phyloP scores from a whole-genome alignment of 257 asterid genomes.

The Agastache rugosa region DNA sequence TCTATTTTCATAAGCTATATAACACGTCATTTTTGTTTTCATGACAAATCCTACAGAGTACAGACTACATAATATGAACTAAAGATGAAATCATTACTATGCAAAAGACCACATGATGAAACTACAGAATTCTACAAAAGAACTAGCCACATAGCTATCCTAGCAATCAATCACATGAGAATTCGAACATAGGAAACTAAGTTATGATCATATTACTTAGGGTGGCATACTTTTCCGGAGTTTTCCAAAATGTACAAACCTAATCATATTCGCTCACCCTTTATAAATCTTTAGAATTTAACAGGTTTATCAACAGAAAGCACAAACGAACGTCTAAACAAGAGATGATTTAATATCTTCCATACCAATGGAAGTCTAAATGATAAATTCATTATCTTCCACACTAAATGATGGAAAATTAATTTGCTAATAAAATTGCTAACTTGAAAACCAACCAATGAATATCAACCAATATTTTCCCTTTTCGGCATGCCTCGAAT shows the following conservation, averaged over 20 bases:
- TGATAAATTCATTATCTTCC: not conserved
- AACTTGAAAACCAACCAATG: not conserved
- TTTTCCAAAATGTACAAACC: constrained; percentile 6
- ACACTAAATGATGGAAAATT: not conserved
- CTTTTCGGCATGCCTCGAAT: not conserved
- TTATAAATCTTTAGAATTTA: not conserved
- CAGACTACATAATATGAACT: not conserved
- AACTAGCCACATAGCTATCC: constrained; percentile 22
- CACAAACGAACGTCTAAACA: not conserved
- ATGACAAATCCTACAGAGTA: not conserved
- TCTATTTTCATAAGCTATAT: no score
- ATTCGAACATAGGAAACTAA: not conserved
- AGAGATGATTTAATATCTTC: not conserved
- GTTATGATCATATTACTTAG: constrained; percentile 1
- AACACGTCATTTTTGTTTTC: not conserved
- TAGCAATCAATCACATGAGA: not conserved
- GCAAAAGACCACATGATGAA: not conserved
- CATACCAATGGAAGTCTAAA: constrained; percentile 3
- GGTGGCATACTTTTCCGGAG: not conserved
- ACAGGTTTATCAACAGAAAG: constrained; percentile 7
- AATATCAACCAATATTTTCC: constrained; percentile 7
- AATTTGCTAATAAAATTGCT: not conserved
- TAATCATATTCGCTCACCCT: not conserved
- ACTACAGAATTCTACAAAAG: constrained; percentile 2
- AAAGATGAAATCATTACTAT: not conserved